Conservation (phyloP, 768 basidiomycete genomes). For the Kwoniella mangroviensis region DNA sequence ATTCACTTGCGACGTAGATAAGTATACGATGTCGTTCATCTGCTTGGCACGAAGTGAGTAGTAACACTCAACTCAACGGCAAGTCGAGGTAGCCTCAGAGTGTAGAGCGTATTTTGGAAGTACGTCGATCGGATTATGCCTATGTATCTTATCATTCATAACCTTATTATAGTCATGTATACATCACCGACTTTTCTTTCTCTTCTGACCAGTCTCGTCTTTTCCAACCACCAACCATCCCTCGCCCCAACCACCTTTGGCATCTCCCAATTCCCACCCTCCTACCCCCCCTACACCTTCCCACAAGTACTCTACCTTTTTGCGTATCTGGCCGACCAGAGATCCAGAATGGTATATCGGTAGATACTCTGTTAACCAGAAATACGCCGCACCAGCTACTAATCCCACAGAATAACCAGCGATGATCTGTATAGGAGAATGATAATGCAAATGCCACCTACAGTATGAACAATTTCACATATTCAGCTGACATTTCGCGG, state of each 20-base stretch:
- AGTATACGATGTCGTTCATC: too few relatives aligned
- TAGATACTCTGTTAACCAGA: conserved; percentile 39
- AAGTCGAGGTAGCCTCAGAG: too few relatives aligned
- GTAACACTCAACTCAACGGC: too few relatives aligned
- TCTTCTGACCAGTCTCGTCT: neutral
- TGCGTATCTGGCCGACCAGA: conserved; percentile 21
- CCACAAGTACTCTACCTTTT: conserved; percentile 32
- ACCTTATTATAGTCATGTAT: neutral
- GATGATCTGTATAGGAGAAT: conserved; percentile 48
- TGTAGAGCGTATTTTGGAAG: too few relatives aligned
- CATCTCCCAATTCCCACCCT: conserved; percentile 43
- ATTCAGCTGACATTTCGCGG: neutral
- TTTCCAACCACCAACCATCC: conserved; percentile 29
- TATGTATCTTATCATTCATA: neutral
- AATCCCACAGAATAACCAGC: conserved; percentile 42
- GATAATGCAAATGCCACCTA: conserved; percentile 53
- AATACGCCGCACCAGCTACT: conserved; percentile 30
- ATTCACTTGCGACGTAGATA: too few relatives aligned
- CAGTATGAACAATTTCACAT: neutral
- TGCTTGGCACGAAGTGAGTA: too few relatives aligned
- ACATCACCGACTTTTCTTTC: neutral
- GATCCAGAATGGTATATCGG: conserved; percentile 40
- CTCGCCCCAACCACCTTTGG: conserved; percentile 48
- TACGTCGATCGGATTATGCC: too few relatives aligned
- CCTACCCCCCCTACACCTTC: conserved; percentile 40